Conservation (phyloP, 805 yeast genomes). For the Blastobotrys peoriensis region DNA sequence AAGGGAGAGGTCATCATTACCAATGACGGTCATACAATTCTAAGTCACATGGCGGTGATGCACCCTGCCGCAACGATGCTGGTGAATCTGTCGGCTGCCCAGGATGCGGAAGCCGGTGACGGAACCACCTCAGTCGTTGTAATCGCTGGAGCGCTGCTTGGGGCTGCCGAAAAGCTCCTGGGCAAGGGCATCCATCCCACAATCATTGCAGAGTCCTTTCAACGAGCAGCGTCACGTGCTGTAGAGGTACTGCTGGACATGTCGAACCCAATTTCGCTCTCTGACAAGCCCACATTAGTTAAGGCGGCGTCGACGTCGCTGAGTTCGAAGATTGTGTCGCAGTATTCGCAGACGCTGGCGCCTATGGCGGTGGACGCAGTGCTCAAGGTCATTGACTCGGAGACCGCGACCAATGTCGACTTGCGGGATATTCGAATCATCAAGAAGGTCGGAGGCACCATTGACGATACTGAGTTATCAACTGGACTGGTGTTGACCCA, state of each 20-base stretch:
- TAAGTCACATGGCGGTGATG: constrained; percentile 95
- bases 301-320: constrained; percentile 94
- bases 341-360: constrained; percentile 75
- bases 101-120: constrained; percentile 99
- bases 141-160: constrained; percentile 86
- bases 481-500: constrained; percentile 94
- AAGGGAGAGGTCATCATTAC: constrained; percentile 90
- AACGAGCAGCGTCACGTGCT: constrained; percentile 77
- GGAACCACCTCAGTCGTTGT: constrained; percentile 98
- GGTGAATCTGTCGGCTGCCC: constrained; percentile 97
- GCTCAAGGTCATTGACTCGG: constrained; percentile 61
- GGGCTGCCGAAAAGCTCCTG: constrained; percentile 89
- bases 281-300: constrained; percentile 74
- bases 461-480: constrained; percentile 83
- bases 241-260: constrained; percentile 77
- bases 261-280: constrained; percentile 73
- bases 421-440: constrained; percentile 80
- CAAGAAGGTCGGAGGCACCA: constrained; percentile 95
- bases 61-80: constrained; percentile 98
- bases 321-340: constrained; percentile 92
- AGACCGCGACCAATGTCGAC: constrained; percentile 66
- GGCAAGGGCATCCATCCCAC: constrained; percentile 92
- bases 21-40: constrained; percentile 96
- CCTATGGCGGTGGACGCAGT: constrained; percentile 95
- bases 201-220: constrained; percentile 87